Conservation (phyloP, 345 rosid genomes). For the Gossypium sturtianum region DNA sequence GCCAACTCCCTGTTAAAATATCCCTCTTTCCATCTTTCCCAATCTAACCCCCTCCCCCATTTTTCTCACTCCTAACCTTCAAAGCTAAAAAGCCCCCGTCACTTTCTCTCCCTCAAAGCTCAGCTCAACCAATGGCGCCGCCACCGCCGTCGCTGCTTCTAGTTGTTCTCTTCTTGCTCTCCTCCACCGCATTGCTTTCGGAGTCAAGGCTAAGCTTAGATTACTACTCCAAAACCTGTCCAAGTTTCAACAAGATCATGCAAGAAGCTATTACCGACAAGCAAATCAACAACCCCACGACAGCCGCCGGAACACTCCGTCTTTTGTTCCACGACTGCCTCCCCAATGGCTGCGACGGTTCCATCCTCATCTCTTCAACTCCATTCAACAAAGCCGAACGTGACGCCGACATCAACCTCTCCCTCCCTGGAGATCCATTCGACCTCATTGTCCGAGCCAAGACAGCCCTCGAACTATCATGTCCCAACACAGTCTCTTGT, state of each 20-base stretch:
- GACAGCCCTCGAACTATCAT: slow-evolving; percentile 78
- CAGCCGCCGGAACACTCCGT: slow-evolving; percentile 83
- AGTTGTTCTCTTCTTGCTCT: slow-evolving; percentile 18
- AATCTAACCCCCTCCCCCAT: background rate
- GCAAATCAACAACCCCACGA: slow-evolving; percentile 72
- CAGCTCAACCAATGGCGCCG: slow-evolving; percentile 21
- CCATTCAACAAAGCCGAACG: slow-evolving; percentile 72
- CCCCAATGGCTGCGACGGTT: slow-evolving; percentile 76
- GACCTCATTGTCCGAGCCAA: slow-evolving; percentile 74
- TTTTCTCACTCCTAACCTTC: too few relatives aligned
- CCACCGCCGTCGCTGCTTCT: slow-evolving; percentile 11
- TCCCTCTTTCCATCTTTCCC: background rate
- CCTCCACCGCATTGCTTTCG: slow-evolving; percentile 10
- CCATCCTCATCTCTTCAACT: slow-evolving; percentile 56
- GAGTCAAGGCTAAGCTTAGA: slow-evolving; percentile 41
- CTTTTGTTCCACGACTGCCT: slow-evolving; percentile 82
- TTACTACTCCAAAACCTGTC: slow-evolving; percentile 69
- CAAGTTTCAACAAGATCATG: slow-evolving; percentile 53
- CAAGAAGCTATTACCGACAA: slow-evolving; percentile 62
- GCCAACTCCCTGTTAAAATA: background rate
- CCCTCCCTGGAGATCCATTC: slow-evolving; percentile 88
- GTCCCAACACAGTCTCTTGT: slow-evolving; percentile 84
- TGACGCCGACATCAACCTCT: slow-evolving; percentile 66
- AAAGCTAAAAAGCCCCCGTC: too few relatives aligned
- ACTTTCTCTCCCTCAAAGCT: too few relatives aligned